Percentiles rank a stretch among this genome's conserved stretches.
Conservation (phyloP, 768 basidiomycete species). For the Coprinopsis cinerea region DNA sequence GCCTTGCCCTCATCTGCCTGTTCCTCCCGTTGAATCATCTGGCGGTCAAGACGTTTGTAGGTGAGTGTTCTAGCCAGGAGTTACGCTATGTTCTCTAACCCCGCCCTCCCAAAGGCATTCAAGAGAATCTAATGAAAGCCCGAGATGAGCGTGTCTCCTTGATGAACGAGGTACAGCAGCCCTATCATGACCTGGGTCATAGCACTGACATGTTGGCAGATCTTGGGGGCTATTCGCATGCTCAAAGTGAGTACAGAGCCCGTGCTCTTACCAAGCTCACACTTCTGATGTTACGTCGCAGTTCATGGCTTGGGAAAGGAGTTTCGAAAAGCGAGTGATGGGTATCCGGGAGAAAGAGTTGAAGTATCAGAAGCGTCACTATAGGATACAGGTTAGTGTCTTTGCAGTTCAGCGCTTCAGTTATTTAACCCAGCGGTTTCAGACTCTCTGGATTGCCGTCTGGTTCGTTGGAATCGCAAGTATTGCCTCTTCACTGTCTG, state of each 20-base stretch:
- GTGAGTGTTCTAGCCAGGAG: not conserved
- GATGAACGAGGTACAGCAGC: constrained; percentile 65
- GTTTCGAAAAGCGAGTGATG: constrained; percentile 71
- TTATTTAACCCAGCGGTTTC: not conserved
- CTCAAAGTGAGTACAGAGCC: constrained; percentile 49
- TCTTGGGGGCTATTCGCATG: constrained; percentile 87
- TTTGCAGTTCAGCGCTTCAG: not conserved
- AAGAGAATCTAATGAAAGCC: constrained; percentile 87
- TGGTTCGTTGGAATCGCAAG: too few species aligned
- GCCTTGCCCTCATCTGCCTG: constrained; percentile 68
- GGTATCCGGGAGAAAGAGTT: constrained; percentile 77
- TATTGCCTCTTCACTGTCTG: too few species aligned
- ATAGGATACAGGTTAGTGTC: constrained; percentile 81
- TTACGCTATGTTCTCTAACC: not conserved
- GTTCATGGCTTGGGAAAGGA: constrained; percentile 95
- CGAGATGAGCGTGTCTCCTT: constrained; percentile 85
- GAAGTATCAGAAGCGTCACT: constrained; percentile 80
- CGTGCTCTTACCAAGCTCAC: not conserved
- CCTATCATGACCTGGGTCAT: not conserved
- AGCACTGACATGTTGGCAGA: constrained; percentile 30
- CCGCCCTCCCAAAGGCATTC: constrained; percentile 22
- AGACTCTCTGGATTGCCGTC: constrained; percentile 44
- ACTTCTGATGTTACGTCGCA: not conserved
- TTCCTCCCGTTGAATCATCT: constrained; percentile 78
- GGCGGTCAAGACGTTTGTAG: constrained; percentile 72